Conservation (phyloP, 2,329 filamentous ascomycete species). For the Pestalotiopsis fici region DNA sequence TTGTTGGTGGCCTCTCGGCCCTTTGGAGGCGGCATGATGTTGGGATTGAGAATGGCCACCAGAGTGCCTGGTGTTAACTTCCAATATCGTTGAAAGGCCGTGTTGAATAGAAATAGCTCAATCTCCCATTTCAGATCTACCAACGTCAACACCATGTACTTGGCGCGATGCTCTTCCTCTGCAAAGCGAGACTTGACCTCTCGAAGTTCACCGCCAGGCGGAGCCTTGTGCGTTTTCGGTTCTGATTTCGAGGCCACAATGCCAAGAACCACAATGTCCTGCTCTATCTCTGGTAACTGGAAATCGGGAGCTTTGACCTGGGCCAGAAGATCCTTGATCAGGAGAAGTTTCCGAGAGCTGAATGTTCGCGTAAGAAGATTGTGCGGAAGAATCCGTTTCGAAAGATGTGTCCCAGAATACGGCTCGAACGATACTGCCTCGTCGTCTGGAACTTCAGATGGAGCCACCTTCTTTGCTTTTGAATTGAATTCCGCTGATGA, state of each 20-base stretch:
- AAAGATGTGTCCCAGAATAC: slow-evolving; percentile 83
- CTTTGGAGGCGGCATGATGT: slow-evolving; percentile 82
- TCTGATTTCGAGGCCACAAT: slow-evolving; percentile 88
- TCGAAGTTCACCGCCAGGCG: slow-evolving; percentile 40
- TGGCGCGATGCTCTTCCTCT: slow-evolving; percentile 63
- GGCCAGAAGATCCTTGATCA: slow-evolving; percentile 78
- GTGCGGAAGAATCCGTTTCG: slow-evolving; percentile 81
- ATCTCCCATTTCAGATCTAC: slow-evolving; percentile 89
- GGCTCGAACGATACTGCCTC: slow-evolving; percentile 74
- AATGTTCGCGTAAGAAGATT: slow-evolving; percentile 77
- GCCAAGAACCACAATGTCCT: slow-evolving; percentile 87
- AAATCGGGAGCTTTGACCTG: slow-evolving; percentile 82
- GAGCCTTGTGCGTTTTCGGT: slow-evolving; percentile 62
- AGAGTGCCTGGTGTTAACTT: slow-evolving; percentile 91
- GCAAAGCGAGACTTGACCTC: slow-evolving; percentile 33
- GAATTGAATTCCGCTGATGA: slow-evolving; percentile 12
- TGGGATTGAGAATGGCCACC: slow-evolving; percentile 88
- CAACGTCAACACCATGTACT: slow-evolving; percentile 90
- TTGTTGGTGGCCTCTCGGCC: slow-evolving; percentile 75
- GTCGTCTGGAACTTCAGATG: slow-evolving; percentile 39
- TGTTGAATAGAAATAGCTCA: slow-evolving; percentile 89
- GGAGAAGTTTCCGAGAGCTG: slow-evolving; percentile 73
- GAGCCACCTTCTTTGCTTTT: slow-evolving; percentile 22
- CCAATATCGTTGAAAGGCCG: slow-evolving; percentile 90
- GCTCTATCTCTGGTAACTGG: slow-evolving; percentile 77